Base-by-base conservation (phyloP, 192 early-diverging fungal species). In the Coemansia sp. region DNA sequence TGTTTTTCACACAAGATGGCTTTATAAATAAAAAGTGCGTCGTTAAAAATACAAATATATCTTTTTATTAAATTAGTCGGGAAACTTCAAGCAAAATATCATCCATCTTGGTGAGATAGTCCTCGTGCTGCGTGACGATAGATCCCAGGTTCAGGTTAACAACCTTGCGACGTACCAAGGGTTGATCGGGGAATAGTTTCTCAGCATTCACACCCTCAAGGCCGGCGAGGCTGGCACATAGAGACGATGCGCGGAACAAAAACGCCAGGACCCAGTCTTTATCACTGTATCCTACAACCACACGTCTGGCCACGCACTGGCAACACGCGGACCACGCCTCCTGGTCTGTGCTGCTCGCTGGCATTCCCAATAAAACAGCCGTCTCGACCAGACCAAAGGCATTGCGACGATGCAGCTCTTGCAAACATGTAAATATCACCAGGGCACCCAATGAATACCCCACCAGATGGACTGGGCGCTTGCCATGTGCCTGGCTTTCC, bases 391-490 rank as follows among this genome's bases (percentile, higher is more conserved):
- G 45, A 10, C 81, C 83, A 59, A 70, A 76, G 0, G 66, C 76
- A 26, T 46, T 58, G 43, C 58, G 62, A 2, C 43, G 33, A 28
- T 66, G 59, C 24, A 89, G 78, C 56, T 86, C 83, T 47, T 79
- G 76, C 19, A 89, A 64, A 51, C 87, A 89, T 20, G 81, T 81
- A 46, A 80, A 86, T 33, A 89, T 83, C 5, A 81, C 69, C 36
- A 85, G 61, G 8, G 85, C 84, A 2, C 87, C 87, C 17, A 89
- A 66, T 1, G 85, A 87, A 66, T 80, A 87, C 17, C 85, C 87
- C 34, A 87, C 75, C 15, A 89, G 73, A 1, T 82, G 84, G 10
- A 84, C 83, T 19, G 87, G 87, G 3, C 87, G 76, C 41, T 81
- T 78, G 20, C 76, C 81, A 26, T 78, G 71, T 10, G 71, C 71